phyloP scores from a whole-genome alignment of 352 stramenopile genomes.

The Pythium sukuiense region DNA sequence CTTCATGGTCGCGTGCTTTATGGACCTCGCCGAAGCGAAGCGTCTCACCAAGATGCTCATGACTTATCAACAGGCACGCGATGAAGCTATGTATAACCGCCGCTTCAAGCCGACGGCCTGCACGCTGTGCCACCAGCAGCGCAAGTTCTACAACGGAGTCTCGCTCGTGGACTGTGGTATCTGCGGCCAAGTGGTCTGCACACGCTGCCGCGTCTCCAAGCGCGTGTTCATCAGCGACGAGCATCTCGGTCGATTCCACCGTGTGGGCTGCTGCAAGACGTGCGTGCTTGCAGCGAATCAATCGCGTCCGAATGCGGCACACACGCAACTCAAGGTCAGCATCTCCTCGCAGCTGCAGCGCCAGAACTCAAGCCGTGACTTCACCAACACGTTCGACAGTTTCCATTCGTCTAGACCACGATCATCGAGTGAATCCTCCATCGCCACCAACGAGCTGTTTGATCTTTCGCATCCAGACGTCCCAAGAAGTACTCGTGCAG shows the following conservation, averaged over 20 bases:
- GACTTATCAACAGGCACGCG: slow-evolving; percentile 31
- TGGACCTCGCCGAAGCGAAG: slow-evolving; percentile 56
- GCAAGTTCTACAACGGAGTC: slow-evolving; percentile 37
- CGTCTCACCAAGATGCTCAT: slow-evolving; percentile 52
- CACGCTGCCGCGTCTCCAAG: slow-evolving; percentile 44
- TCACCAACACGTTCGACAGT: neutral
- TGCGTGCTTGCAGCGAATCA: slow-evolving; percentile 36
- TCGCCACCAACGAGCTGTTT: neutral
- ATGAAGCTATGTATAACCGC: slow-evolving; percentile 28
- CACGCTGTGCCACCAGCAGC: slow-evolving; percentile 32
- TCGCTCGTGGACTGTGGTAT: slow-evolving; percentile 39
- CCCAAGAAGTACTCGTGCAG: neutral
- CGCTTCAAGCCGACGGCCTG: slow-evolving; percentile 29
- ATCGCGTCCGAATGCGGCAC: neutral
- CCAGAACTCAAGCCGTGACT: slow-evolving; percentile 13
- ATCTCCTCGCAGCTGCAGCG: slow-evolving; percentile 13
- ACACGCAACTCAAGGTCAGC: slow-evolving; percentile 6
- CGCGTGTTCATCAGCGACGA: slow-evolving; percentile 44
- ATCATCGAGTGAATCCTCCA: slow-evolving; percentile 15
- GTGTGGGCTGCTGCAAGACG: slow-evolving; percentile 38
- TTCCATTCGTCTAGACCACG: neutral
- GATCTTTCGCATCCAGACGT: neutral
- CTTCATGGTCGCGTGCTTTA: slow-evolving; percentile 43
- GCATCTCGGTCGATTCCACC: slow-evolving; percentile 29
- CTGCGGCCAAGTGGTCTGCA: slow-evolving; percentile 48